Base-by-base conservation (phyloP, 2,329 filamentous ascomycete species). In the Pyrenochaeta sp. region DNA sequence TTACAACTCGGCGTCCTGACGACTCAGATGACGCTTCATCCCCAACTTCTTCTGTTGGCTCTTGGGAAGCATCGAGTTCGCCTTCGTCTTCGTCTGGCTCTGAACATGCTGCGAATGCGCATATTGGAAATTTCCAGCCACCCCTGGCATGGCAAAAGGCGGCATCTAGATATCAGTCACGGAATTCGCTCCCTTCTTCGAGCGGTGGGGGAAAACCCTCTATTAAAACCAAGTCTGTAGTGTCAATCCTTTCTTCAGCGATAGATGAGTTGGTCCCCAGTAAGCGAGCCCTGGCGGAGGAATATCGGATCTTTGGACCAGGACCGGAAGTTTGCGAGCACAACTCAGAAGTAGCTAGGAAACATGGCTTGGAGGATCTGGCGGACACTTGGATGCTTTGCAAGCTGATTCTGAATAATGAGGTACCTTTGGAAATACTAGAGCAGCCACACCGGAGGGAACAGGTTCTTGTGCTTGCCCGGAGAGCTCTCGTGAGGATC, bases 331-430 rank as follows among this genome's bases (percentile, higher is more conserved):
- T 97, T 3, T 98, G 94, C 74, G 82, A 85, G 39, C 89, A 96
- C 66, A 99, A 99, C 73, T 91, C 92, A 7, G 77, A 78, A 1
- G 87, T 96, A 40, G 93, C 94, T 7, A 83, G 87, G 61, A 87
- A 86, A 58, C 83, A 89, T 62, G 90, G 89, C 4, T 84, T 86
- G 58, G 74, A 81, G 12, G 91, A 97, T 59, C 77, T 96, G 27
- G 88, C 90, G 21, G 86, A 92, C 63, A 85, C 96, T 6, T 99
- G 95, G 95, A 86, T 85, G 43, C 89, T 97, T 60, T 82, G 92
- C 49, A 88, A 86, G 15, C 80, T 97, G 52, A 81, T 98, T 5
- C 79, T 98, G 40, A 87, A 87, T 60, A 90, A 90, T 62, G 87
- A 91, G 39, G 87, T 93, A 23, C 90, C 90, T 1, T 78, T 94